Conservation (phyloP, 2,329 filamentous ascomycete genomes). For the Chalaropsis thielavioides region DNA sequence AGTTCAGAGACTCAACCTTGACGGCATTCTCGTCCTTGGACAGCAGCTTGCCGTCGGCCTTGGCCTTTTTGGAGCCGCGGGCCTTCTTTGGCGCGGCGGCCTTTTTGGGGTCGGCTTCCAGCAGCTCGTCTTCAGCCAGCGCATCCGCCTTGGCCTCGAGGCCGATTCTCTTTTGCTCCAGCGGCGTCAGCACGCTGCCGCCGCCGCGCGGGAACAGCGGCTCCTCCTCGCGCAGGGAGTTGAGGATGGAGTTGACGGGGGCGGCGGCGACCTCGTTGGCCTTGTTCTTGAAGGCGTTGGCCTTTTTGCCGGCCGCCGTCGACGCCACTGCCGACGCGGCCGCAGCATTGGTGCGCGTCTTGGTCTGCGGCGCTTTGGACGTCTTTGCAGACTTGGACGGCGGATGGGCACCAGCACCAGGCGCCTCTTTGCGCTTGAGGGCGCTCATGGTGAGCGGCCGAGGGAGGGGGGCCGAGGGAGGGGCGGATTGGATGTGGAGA, state of each 20-base stretch:
- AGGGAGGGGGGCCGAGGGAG: background rate
- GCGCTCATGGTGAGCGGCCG: constrained; percentile 32
- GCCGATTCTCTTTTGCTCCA: constrained; percentile 94
- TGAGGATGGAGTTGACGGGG: constrained; percentile 29
- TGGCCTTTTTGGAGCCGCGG: constrained; percentile 28
- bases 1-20: constrained; percentile 75
- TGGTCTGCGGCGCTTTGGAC: constrained; percentile 32
- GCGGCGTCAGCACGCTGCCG: constrained; percentile 73
- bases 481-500: constrained; percentile 16
- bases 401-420: constrained; percentile 35
- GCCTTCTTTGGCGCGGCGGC: constrained; percentile 7
- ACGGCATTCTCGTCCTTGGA: constrained; percentile 38
- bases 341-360: constrained; percentile 29
- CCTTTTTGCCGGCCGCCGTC: constrained; percentile 19
- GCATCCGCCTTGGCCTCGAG: constrained; percentile 87
- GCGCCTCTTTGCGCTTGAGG: constrained; percentile 44
- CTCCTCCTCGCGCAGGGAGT: constrained; percentile 59
- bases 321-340: constrained; percentile 8
- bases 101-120: constrained; percentile 9
- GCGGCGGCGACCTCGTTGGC: constrained; percentile 24
- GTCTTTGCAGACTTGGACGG: constrained; percentile 36
- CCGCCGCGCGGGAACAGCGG: constrained; percentile 85
- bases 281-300: constrained; percentile 27
- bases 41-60: constrained; percentile 32
- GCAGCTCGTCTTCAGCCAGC: constrained; percentile 55